Percentiles rank a stretch among this genome's conserved stretches.
Conservation (phyloP, 345 rosid genomes). For the Gossypium herbaceum region DNA sequence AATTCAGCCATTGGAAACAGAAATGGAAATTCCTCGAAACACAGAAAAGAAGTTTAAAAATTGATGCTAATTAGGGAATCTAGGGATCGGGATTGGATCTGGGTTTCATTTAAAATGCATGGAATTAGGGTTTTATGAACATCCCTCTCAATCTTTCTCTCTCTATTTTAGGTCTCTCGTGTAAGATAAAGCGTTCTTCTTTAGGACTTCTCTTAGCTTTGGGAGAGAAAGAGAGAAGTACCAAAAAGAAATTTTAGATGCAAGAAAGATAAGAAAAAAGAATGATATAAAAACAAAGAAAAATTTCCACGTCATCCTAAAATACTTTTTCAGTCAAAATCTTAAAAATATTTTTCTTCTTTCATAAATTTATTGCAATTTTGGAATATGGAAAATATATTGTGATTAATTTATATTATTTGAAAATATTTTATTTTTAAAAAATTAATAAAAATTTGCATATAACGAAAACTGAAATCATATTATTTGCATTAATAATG, state of each 20-base stretch:
- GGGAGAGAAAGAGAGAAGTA: not conserved
- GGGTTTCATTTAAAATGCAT: conserved; percentile 4
- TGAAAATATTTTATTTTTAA: too few species aligned
- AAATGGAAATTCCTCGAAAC: not conserved
- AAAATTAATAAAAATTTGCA: too few species aligned
- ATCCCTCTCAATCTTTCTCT: conserved; percentile 16
- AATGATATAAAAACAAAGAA: not conserved
- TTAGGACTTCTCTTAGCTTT: not conserved
- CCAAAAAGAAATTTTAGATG: not conserved
- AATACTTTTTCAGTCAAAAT: not conserved
- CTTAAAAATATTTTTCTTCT: too few species aligned
- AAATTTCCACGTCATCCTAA: not conserved
- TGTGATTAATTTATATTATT: too few species aligned
- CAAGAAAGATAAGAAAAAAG: not conserved
- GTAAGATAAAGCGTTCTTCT: not conserved
- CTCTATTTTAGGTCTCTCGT: conserved; percentile 6
- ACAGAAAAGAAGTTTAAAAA: conserved; percentile 4
- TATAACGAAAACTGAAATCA: too few species aligned
- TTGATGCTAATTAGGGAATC: not conserved
- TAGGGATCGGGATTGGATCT: not conserved
- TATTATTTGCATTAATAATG: too few species aligned
- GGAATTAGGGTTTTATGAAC: conserved; percentile 27
- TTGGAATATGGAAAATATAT: too few species aligned
- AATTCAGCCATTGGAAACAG: conserved; percentile 53
- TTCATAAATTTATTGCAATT: too few species aligned